Conservation (phyloP, 2,329 filamentous ascomycete genomes). For the Dryadomyces quercus-mongolicae region DNA sequence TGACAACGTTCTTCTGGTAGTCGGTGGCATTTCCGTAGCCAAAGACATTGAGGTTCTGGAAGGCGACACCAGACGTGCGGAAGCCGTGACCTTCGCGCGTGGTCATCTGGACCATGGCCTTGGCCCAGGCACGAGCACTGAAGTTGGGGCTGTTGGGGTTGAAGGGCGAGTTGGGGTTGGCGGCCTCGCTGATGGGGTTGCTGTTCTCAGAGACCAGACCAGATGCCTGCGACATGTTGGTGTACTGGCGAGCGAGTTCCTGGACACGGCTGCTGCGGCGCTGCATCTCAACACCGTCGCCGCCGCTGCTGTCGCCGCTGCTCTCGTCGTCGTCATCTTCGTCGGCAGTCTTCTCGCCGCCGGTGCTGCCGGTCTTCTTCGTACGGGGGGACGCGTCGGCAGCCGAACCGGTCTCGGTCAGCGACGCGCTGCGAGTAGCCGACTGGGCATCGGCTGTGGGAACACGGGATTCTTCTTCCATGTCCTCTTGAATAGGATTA, state of each 20-base stretch:
- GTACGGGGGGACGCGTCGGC: background rate
- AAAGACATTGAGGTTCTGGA: constrained; percentile 55
- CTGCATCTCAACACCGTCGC: constrained; percentile 31
- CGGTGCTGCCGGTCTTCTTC: constrained; percentile 15
- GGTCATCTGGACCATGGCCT: constrained; percentile 41
- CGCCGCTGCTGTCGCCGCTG: constrained; percentile 23
- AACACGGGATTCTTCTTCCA: constrained; percentile 12
- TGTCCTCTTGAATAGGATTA: constrained; percentile 16
- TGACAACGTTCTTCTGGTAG: constrained; percentile 56
- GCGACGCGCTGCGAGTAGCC: constrained; percentile 22
- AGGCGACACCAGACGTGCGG: constrained; percentile 51
- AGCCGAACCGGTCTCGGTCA: constrained; percentile 21
- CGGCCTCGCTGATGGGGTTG: constrained; percentile 35
- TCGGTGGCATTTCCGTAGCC: constrained; percentile 57
- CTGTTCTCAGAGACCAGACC: constrained; percentile 15
- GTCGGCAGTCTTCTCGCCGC: constrained; percentile 7
- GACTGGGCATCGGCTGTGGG: constrained; percentile 11
- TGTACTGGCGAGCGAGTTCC: constrained; percentile 43
- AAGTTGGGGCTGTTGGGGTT: constrained; percentile 38
- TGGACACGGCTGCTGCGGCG: constrained; percentile 41
- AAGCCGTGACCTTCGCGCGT: constrained; percentile 40
- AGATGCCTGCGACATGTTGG: constrained; percentile 28
- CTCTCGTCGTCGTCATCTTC: constrained; percentile 19
- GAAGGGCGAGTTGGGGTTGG: constrained; percentile 29
- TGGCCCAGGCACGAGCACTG: constrained; percentile 44